A percentile compares a stretch with the other conserved stretches of the same genome.
These are phyloP conservation scores for Pseudocercospora macadamiae DNA, from an alignment of 2,329 filamentous ascomycete species.

Conservation along the genomic window DNA sequence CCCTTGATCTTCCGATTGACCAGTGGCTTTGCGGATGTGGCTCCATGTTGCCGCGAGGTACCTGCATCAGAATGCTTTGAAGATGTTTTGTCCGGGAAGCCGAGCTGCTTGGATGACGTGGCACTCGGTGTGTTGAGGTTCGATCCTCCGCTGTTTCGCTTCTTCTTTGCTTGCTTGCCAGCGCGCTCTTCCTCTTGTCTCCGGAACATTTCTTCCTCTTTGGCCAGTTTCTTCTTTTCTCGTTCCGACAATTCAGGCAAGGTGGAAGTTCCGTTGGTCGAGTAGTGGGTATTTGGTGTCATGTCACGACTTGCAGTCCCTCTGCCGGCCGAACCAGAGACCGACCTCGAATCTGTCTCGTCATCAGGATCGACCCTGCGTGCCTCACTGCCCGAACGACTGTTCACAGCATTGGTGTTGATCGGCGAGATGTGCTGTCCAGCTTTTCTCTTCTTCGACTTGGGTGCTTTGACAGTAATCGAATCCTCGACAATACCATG, in stretches of 20 bases:
- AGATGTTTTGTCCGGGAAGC: slow-evolving; percentile 34
- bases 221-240: slow-evolving; percentile 65
- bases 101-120: slow-evolving; percentile 47
- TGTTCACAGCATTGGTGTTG: slow-evolving; percentile 58
- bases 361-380: slow-evolving; percentile 54
- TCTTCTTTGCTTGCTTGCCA: slow-evolving; percentile 55
- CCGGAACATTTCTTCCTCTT: slow-evolving; percentile 64
- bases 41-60: slow-evolving; percentile 30
- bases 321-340: slow-evolving; percentile 58
- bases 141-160: slow-evolving; percentile 60
- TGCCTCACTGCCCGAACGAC: slow-evolving; percentile 63
- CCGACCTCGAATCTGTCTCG: slow-evolving; percentile 60
- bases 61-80: slow-evolving; percentile 35
- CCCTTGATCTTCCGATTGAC: slow-evolving; percentile 27
- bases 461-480: slow-evolving; percentile 39
- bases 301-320: slow-evolving; percentile 64
- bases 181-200: slow-evolving; percentile 62
- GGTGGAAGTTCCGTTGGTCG: slow-evolving; percentile 46
- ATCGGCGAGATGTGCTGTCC: slow-evolving; percentile 56
- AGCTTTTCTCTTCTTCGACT: slow-evolving; percentile 54
- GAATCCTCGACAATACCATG: slow-evolving; percentile 24
- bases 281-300: slow-evolving; percentile 59
- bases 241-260: slow-evolving; percentile 61
- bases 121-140: slow-evolving; percentile 55
- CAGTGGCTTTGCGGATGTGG: slow-evolving; percentile 25